A percentile compares a stretch with the other conserved stretches of the same genome.
Evolutionary conservation across 805 yeast genomes (phyloP).

Genomic region (Clavispora phyllophila): DNA sequence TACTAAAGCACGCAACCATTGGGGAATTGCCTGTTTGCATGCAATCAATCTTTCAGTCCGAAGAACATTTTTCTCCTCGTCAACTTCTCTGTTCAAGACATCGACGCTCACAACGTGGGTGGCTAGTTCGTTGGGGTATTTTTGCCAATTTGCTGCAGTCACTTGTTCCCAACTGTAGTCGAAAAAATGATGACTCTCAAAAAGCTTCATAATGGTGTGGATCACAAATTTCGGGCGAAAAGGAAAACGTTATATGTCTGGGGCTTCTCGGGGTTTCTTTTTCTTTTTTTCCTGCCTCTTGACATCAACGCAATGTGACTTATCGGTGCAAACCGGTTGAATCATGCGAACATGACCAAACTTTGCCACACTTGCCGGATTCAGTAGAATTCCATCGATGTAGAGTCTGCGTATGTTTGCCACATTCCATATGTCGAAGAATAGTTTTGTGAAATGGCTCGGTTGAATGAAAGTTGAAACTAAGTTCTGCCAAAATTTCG

Average conservation of each 20-base stretch:
- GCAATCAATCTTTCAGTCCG: constrained; percentile 85
- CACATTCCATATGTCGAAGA: no score
- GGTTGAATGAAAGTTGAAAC: no score
- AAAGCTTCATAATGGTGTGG: constrained; percentile 63
- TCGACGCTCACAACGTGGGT: constrained; percentile 94
- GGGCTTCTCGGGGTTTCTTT: neutral
- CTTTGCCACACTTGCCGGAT: neutral
- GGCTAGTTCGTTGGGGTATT: constrained; percentile 91
- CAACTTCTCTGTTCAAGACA: constrained; percentile 68
- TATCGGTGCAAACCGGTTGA: neutral
- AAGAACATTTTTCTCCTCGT: constrained; percentile 44
- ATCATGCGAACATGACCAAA: neutral
- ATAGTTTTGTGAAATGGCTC: no score
- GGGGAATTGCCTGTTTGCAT: constrained; percentile 80
- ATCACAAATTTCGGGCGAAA: neutral
- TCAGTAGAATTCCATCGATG: no score
- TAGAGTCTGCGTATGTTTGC: no score
- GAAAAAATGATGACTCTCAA: constrained; percentile 64
- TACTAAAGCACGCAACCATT: constrained; percentile 67
- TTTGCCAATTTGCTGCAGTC: constrained; percentile 93
- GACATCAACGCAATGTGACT: neutral
- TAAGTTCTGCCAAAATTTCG: no score
- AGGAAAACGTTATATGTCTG: neutral
- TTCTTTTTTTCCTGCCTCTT: neutral
- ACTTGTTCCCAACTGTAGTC: constrained; percentile 91